Percentiles rank a stretch among this genome's conserved stretches.
Evolutionary conservation across 805 yeast genomes (phyloP).

Genomic region (Saturnispora quitensis): DNA sequence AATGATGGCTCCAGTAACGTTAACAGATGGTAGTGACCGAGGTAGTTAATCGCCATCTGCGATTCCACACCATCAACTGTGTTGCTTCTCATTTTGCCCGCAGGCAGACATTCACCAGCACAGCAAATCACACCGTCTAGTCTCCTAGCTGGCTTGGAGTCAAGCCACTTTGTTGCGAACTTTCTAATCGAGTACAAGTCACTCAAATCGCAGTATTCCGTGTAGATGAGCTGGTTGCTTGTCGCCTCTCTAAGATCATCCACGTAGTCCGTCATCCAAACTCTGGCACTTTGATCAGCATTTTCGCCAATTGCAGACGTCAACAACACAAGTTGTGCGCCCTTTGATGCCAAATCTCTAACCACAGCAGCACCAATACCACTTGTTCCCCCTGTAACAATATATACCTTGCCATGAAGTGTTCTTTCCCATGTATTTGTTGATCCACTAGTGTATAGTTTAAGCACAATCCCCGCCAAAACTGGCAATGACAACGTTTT

Average conservation of each 20-base stretch:
- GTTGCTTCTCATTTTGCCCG: constrained; percentile 51
- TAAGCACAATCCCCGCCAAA: constrained; percentile 38
- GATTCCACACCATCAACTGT: constrained; percentile 78
- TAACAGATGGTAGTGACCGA: constrained; percentile 72
- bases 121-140: constrained; percentile 84
- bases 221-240: constrained; percentile 68
- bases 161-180: constrained; percentile 92
- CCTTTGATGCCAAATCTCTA: constrained; percentile 62
- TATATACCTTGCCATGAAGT: constrained; percentile 78
- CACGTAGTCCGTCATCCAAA: constrained; percentile 72
- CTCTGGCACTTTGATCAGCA: constrained; percentile 29
- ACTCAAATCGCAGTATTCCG: constrained; percentile 80
- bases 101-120: constrained; percentile 77
- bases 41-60: constrained; percentile 77
- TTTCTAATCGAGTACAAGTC: constrained; percentile 69
- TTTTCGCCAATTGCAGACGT: constrained; percentile 43
- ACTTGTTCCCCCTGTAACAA: constrained; percentile 88
- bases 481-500: constrained; percentile 50
- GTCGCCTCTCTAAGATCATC: constrained; percentile 66
- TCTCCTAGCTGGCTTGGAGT: constrained; percentile 82
- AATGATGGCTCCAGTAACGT: constrained; percentile 76
- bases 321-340: constrained; percentile 80
- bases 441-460: constrained; percentile 72
- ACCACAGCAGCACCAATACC: constrained; percentile 80
- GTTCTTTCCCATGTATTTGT: constrained; percentile 88